Evolutionary conservation across 768 basidiomycete species (phyloP).

Genomic region (Baorangia bicolor): DNA sequence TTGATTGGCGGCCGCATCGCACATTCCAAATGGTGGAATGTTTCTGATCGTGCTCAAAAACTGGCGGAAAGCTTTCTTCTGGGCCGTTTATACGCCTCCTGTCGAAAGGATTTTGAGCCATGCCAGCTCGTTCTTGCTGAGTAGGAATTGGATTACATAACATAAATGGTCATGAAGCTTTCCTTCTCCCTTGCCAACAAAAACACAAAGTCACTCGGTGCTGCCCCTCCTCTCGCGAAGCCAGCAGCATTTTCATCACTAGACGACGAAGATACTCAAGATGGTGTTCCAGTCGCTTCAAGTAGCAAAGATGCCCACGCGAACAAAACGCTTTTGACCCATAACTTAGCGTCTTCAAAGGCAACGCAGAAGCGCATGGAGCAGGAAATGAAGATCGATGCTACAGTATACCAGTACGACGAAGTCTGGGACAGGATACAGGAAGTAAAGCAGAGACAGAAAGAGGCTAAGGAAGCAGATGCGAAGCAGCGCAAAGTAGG

Average conservation of each 20-base stretch:
- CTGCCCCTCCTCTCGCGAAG: conserved; percentile 51
- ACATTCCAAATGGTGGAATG: conserved; percentile 19
- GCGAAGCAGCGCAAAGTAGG: conserved; percentile 74
- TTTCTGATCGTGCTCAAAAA: conserved; percentile 46
- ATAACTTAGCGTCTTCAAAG: conserved; percentile 60
- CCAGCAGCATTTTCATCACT: conserved; percentile 63
- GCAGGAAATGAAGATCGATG: conserved; percentile 74
- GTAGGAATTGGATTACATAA: conserved; percentile 21
- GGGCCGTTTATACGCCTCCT: conserved; percentile 89
- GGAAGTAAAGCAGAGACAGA: conserved; percentile 71
- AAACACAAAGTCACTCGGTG: conserved; percentile 54
- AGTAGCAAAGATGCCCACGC: conserved; percentile 40
- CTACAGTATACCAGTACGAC: conserved; percentile 91
- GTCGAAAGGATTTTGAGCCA: conserved; percentile 68
- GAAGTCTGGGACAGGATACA: conserved; percentile 97
- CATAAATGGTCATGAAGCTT: conserved; percentile 64
- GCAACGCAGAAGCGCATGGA: conserved; percentile 73
- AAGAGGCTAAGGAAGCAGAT: conserved; percentile 75
- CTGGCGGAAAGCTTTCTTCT: conserved; percentile 72
- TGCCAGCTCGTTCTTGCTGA: conserved; percentile 11
- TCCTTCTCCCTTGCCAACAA: conserved; percentile 74
- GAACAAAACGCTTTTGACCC: conserved; percentile 58
- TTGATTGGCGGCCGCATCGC: conserved; percentile 51
- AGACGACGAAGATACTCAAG: conserved; percentile 60
- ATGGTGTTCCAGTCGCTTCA: conserved; percentile 47